A percentile compares a stretch with the other conserved stretches of the same genome.
Conservation (phyloP, 208 protist species). For the Ichthyophonus hoferi region DNA sequence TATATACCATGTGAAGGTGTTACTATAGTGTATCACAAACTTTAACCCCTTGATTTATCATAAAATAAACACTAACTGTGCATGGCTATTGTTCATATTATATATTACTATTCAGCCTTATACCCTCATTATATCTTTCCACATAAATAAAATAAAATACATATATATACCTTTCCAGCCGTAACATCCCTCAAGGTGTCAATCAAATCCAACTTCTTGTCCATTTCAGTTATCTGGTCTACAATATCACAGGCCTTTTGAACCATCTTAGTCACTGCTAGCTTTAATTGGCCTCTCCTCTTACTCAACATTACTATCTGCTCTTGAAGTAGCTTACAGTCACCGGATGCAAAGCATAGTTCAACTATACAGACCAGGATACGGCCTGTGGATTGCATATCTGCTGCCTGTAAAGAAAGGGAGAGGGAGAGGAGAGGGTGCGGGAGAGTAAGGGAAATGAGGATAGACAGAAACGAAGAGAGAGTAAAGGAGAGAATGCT, state of each 20-base stretch:
- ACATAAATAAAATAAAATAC: slow-evolving; percentile 3
- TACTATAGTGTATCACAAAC: no score
- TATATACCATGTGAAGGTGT: no score
- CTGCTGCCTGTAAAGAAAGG: not conserved
- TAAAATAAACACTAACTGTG: no score
- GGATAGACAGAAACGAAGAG: not conserved
- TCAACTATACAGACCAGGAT: not conserved
- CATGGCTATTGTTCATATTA: no score
- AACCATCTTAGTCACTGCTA: slow-evolving; percentile 21
- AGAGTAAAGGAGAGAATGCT: not conserved
- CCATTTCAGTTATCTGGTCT: not conserved
- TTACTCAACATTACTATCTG: slow-evolving; percentile 3
- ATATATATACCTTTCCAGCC: slow-evolving; percentile 8
- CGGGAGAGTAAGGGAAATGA: not conserved
- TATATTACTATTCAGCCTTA: no score
- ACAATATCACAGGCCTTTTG: slow-evolving; percentile 21
- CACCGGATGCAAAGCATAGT: not conserved
- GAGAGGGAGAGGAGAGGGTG: not conserved
- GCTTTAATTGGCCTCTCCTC: slow-evolving; percentile 1
- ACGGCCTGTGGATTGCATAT: slow-evolving; percentile 6
- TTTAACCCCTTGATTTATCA: no score
- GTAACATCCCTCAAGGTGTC: slow-evolving; percentile 21
- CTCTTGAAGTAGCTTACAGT: slow-evolving; percentile 3
- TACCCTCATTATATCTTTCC: no score
- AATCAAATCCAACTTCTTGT: slow-evolving; percentile 15